Evolutionary conservation across 2,329 filamentous ascomycete genomes (phyloP), one percentile per base, ranked within the genome.

Genomic region (Periconia sp.): DNA sequence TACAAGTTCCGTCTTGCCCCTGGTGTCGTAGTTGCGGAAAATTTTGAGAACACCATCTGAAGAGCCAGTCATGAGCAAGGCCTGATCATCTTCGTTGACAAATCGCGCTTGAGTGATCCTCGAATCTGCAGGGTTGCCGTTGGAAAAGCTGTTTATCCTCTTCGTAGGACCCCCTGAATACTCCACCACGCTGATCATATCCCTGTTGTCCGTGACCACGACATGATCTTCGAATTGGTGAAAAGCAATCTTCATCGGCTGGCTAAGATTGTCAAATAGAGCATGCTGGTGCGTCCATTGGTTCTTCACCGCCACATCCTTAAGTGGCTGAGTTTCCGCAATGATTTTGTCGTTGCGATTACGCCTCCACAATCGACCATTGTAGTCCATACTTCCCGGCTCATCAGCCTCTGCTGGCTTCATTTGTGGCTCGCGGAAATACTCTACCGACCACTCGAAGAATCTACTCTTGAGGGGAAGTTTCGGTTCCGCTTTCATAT

Each of bases 391-490:
- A 67, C 92, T 97, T 33, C 94, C 94, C 14, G 94, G 94, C 69
- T 99, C 94, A 64, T 99, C 94, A 20, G 92, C 90, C 71, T 99
- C 94, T 53, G 90, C 92, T 2, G 91, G 88, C 70, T 94, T 95
- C 94, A 99, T 97, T 74, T 99, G 94, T 31, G 94, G 94, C 73
- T 97, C 92, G 30, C 92, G 90, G 81, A 97, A 99, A 72, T 99
- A 97, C 73, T 86, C 93, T 43, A 94, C 92, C 3, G 92, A 96
- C 92, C 93, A 99, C 59, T 96, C 91, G 58, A 96, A 81, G 73
- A 97, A 96, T 9, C 83, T 87, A 70, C 92, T 96, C 55, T 83
- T 83, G 17, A 99, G 74, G 1, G 94, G 94, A 27, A 97, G 82
- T 13, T 73, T 75, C 1, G 90, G 88, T 10, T 79, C 63, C 49